Evolutionary conservation across 139 green algal genomes (phyloP), one percentile per base, ranked within the genome.

Genomic region (Zygnema cylindricum): DNA sequence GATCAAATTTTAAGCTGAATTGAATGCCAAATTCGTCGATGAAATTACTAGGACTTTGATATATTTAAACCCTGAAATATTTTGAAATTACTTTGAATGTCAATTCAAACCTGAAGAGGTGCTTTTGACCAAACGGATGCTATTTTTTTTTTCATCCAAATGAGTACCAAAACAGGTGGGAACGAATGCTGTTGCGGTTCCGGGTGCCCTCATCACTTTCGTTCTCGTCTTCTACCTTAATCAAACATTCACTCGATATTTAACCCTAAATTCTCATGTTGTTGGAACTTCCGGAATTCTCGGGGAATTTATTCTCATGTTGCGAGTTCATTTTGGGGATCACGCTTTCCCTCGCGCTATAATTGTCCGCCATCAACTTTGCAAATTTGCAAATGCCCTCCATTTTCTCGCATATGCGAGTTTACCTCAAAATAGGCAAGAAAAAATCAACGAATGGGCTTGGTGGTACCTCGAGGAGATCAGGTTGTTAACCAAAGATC

Each of bases 211-310:
- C 36, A 41, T 16, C 36, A 16, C 71, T 11, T 43, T 79, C 11
- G 36, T 79, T 7, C 3, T 79, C 11, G 38, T 43, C 7, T 79
- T 79, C 71, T 79, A 79, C 16, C 71, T 79, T 16, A 79, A 79
- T 16, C 71, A 79, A 43, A 16, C 71, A 23, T 79, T 79, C 16
- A 40, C 71, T 41, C 71, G 71, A 7, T 79, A n/a, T 16, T 16
- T 54, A 23, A 16, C 3, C 3, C 71, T 40, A 43, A 43, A 41
- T 11, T 23, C 7, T 11, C 71, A 79, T 43, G 71, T 16, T 11
- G 36, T 11, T 16, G 71, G 11, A 7, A 16, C 71, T 11, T 40
- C 36, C 16, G 71, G 71, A 7, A 43, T 7, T 16, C 36, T 79
- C 36, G 71, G 71, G 11, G 71, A 79, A 41, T 43, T n/a, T 16